Evolutionary conservation across 1,284 basidiomycete species (phyloP).

Genomic region (Irpex sp.): DNA sequence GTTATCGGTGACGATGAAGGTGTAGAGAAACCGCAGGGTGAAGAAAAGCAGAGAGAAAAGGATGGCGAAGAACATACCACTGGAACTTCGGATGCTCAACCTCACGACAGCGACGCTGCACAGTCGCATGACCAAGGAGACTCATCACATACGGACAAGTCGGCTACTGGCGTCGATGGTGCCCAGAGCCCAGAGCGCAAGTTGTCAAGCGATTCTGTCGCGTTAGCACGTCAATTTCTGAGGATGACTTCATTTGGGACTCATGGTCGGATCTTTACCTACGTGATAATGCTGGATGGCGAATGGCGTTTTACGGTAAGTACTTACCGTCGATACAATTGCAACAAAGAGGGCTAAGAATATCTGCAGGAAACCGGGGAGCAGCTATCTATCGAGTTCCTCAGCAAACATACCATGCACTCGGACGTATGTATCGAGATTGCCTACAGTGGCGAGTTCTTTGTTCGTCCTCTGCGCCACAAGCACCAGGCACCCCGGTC

Average conservation of each 20-base stretch:
- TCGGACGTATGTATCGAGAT: conserved; percentile 39
- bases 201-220: conserved; percentile 7
- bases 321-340: not conserved
- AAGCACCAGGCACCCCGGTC: not conserved
- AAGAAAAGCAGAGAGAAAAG: conserved; percentile 3
- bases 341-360: not conserved
- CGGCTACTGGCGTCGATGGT: conserved; percentile 10
- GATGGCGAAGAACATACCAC: conserved; percentile 5
- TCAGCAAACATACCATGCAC: conserved; percentile 52
- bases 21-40: not conserved
- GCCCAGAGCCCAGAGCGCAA: not conserved
- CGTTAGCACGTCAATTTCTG: conserved; percentile 38
- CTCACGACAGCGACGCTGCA: conserved; percentile 13
- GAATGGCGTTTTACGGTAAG: conserved; percentile 39
- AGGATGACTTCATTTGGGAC: conserved; percentile 39
- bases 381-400: conserved; percentile 42
- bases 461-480: conserved; percentile 26
- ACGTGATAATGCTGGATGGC: conserved; percentile 43
- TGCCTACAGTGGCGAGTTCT: conserved; percentile 36
- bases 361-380: conserved; percentile 38
- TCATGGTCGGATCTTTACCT: conserved; percentile 41
- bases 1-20: conserved; percentile 18
- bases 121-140: conserved; percentile 2
- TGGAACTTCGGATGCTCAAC: not conserved
- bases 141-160: conserved; percentile 2